Evolutionary conservation across 2,329 filamentous ascomycete genomes (phyloP).

Genomic region (Penicillium sp.): DNA sequence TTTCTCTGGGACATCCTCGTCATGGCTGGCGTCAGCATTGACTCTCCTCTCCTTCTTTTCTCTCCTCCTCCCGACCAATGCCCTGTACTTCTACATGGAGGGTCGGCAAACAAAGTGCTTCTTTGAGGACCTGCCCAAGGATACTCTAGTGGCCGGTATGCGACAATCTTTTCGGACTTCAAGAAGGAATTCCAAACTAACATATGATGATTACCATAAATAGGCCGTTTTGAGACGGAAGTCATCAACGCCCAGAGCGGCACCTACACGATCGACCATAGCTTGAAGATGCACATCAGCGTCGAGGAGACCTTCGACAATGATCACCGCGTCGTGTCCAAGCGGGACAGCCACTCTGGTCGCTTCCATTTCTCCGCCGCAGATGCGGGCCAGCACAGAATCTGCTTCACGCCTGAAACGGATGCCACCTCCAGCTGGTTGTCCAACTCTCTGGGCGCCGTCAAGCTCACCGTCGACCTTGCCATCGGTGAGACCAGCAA

Average conservation of each 20-base stretch:
- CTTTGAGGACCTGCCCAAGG: conserved; percentile 96
- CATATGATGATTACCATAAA: background rate
- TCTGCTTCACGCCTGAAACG: conserved; percentile 88
- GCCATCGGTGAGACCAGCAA: conserved; percentile 91
- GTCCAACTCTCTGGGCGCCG: conserved; percentile 67
- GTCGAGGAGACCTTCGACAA: conserved; percentile 97
- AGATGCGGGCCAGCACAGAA: conserved; percentile 90
- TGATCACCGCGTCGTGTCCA: conserved; percentile 91
- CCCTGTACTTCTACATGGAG: conserved; percentile 95
- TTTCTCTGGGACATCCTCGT: conserved; percentile 35
- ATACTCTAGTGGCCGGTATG: conserved; percentile 87
- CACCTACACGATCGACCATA: conserved; percentile 69
- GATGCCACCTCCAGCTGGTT: conserved; percentile 72
- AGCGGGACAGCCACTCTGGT: conserved; percentile 71
- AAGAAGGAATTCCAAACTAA: background rate
- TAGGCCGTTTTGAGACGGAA: conserved; percentile 81
- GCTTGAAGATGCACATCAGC: conserved; percentile 81
- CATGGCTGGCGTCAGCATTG: conserved; percentile 49
- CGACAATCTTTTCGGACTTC: background rate
- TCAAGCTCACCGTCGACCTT: conserved; percentile 83
- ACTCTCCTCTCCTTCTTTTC: conserved; percentile 66
- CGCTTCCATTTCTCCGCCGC: conserved; percentile 95
- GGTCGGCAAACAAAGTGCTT: conserved; percentile 87
- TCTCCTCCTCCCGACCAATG: conserved; percentile 64
- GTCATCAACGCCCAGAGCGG: conserved; percentile 73